These are phyloP conservation scores for Aristolochia contorta DNA, from an alignment of 164 flowering plant species.

Conservation along the genomic window DNA sequence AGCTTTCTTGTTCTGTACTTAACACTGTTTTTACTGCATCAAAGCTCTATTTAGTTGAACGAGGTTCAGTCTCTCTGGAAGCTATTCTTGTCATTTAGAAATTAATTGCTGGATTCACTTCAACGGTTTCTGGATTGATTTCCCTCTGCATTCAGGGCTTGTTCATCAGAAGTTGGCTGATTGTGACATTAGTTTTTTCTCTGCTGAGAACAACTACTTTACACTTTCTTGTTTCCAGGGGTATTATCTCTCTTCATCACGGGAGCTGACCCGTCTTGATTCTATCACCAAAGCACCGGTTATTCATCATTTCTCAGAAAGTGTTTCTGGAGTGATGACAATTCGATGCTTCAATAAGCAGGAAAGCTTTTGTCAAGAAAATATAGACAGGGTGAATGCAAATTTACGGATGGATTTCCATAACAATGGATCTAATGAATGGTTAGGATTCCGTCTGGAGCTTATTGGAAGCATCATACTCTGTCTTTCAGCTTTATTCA, in stretches of 20 bases:
- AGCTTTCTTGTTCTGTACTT: not conserved
- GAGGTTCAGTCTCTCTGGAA: not conserved
- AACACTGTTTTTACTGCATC: not conserved
- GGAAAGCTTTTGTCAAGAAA: conserved; percentile 45
- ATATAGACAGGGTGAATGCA: conserved; percentile 51
- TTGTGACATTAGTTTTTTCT: not conserved
- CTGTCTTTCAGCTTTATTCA: conserved; percentile 69
- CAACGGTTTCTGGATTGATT: not conserved
- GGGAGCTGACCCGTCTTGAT: conserved; percentile 90
- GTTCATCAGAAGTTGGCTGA: not conserved
- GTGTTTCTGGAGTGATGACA: conserved; percentile 83
- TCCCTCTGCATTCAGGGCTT: not conserved
- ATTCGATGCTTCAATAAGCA: conserved; percentile 78
- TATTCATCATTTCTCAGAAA: conserved; percentile 95
- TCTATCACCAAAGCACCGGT: conserved; percentile 93
- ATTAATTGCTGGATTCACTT: not conserved
- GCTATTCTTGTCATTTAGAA: not conserved
- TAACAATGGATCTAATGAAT: conserved; percentile 84
- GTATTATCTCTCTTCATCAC: conserved; percentile 71
- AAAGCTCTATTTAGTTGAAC: not conserved
- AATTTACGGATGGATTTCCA: conserved; percentile 90
- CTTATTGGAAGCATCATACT: conserved; percentile 65
- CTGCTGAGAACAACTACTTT: not conserved
- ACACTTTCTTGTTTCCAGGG: conserved; percentile 34
- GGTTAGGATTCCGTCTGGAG: conserved; percentile 95